These are phyloP conservation scores for Tetragonia tetragonoides DNA, from an alignment of 148 eudicot genomes.

Conservation along the genomic window DNA sequence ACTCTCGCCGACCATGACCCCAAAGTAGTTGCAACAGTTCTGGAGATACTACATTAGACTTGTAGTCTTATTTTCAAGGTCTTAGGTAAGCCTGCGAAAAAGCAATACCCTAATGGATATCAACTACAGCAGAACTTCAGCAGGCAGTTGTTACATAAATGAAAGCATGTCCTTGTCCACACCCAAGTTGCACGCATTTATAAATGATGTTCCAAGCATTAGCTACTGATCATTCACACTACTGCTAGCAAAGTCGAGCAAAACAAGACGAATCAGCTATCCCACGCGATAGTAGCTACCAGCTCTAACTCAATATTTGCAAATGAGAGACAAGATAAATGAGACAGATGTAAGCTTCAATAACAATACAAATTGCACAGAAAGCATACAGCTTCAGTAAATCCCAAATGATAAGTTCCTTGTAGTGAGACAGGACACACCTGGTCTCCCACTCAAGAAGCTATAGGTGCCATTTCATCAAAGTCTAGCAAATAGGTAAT, in stretches of 20 bases:
- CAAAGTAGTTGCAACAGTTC: background rate
- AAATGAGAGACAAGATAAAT: background rate
- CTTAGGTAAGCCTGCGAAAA: background rate
- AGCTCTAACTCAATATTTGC: too few species aligned
- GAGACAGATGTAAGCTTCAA: too few species aligned
- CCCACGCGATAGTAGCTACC: too few species aligned
- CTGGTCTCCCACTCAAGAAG: background rate
- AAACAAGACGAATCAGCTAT: too few species aligned
- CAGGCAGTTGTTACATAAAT: too few species aligned
- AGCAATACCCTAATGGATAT: background rate
- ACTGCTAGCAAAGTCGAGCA: too few species aligned
- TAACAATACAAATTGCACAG: background rate
- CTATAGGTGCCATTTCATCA: background rate
- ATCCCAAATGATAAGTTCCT: background rate
- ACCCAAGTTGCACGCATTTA: too few species aligned
- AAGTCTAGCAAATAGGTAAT: background rate
- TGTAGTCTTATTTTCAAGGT: background rate
- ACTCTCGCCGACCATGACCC: too few species aligned
- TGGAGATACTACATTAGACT: background rate
- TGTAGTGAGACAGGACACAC: background rate
- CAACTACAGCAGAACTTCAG: too few species aligned
- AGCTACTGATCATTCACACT: too few species aligned
- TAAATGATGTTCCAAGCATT: too few species aligned
- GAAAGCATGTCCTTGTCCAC: too few species aligned
- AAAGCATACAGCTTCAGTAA: background rate